Evolutionary conservation across 805 yeast genomes (phyloP).

Genomic region (Zygosaccharomyces bisporus): DNA sequence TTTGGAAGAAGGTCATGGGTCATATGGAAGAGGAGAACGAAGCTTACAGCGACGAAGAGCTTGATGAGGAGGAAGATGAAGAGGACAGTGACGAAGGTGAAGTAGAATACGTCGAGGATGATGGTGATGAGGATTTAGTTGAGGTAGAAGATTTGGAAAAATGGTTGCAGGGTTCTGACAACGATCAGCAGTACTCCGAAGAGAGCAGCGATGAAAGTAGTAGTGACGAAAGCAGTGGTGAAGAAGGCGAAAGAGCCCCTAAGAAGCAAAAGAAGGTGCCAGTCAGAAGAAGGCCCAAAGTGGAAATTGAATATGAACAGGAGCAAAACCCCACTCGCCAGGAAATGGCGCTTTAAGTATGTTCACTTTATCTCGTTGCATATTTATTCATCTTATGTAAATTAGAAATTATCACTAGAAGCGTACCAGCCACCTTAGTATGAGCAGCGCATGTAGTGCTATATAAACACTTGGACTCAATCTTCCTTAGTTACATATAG

Average conservation of each 20-base stretch:
- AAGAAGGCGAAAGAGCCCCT: slow-evolving; percentile 39
- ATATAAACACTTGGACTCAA: too few relatives aligned
- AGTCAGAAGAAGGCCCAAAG: slow-evolving; percentile 60
- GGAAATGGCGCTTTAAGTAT: slow-evolving; percentile 26
- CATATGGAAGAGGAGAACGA: slow-evolving; percentile 70
- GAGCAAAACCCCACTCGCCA: slow-evolving; percentile 40
- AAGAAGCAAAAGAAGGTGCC: slow-evolving; percentile 38
- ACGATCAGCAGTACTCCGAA: slow-evolving; percentile 31
- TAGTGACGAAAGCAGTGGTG: slow-evolving; percentile 39
- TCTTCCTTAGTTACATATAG: too few relatives aligned
- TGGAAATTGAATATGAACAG: slow-evolving; percentile 82
- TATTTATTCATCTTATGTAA: slow-evolving; percentile 8
- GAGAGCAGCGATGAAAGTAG: slow-evolving; percentile 36
- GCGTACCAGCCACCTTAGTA: neutral
- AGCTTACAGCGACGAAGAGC: slow-evolving; percentile 44
- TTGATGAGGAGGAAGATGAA: slow-evolving; percentile 47
- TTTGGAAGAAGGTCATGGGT: slow-evolving; percentile 92
- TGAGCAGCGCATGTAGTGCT: too few relatives aligned
- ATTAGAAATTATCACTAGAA: slow-evolving; percentile 4
- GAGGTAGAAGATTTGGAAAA: slow-evolving; percentile 90
- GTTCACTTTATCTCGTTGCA: neutral
- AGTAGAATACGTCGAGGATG: slow-evolving; percentile 86
- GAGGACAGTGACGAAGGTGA: slow-evolving; percentile 64
- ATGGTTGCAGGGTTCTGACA: slow-evolving; percentile 66
- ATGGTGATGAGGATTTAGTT: slow-evolving; percentile 82